Evolutionary conservation across 352 stramenopile species (phyloP).

Genomic region (Phytopythium oedochilum): DNA sequence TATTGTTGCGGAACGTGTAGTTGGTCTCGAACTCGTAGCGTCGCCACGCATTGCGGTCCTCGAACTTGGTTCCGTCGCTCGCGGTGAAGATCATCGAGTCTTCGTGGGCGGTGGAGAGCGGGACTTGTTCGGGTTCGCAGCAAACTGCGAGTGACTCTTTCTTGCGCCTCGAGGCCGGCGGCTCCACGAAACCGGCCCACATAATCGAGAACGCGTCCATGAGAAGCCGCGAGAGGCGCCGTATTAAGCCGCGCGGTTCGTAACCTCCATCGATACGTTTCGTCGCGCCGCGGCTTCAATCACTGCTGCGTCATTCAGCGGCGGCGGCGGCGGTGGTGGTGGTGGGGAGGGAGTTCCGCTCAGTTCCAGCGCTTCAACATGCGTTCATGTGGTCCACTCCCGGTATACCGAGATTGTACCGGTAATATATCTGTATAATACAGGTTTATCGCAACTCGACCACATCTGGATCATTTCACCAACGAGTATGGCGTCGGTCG

Average conservation of each 20-base stretch:
- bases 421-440: background rate
- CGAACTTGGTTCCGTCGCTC: constrained; percentile 86
- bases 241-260: too few relatives aligned
- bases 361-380: background rate
- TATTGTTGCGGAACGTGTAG: constrained; percentile 89
- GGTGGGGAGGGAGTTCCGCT: too few relatives aligned
- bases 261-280: too few relatives aligned
- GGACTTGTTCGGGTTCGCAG: background rate
- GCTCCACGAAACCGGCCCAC: too few relatives aligned
- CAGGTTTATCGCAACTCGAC: background rate
- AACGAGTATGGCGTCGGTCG: background rate
- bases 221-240: background rate
- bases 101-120: too few relatives aligned
- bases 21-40: constrained; percentile 91
- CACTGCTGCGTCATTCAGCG: too few relatives aligned
- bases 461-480: background rate
- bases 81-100: constrained; percentile 51
- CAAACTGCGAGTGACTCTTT: constrained; percentile 4
- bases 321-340: too few relatives aligned
- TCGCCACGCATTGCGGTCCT: constrained; percentile 74
- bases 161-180: too few relatives aligned
- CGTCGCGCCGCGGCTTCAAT: too few relatives aligned
- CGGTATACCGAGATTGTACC: background rate
- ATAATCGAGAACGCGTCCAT: too few relatives aligned
- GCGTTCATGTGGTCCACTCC: background rate